Evolutionary conservation across 2,329 filamentous ascomycete species (phyloP).

Genomic region (Pyricularia sp.): DNA sequence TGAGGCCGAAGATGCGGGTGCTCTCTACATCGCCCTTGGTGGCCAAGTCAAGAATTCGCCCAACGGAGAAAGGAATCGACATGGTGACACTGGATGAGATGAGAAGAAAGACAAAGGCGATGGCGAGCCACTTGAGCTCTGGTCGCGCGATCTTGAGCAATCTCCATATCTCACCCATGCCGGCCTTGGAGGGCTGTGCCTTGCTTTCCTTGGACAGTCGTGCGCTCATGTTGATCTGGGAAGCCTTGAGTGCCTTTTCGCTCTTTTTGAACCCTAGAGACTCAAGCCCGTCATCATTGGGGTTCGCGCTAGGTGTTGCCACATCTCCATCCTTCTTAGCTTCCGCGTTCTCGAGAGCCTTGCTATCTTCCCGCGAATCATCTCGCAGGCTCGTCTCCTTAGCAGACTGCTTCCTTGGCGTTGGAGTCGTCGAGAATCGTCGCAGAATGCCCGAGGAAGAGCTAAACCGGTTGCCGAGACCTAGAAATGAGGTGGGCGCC

Average conservation of each 20-base stretch:
- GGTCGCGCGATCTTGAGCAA: slow-evolving; percentile 83
- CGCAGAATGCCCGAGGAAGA: slow-evolving; percentile 13
- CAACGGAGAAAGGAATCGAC: slow-evolving; percentile 94
- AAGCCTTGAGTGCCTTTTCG: slow-evolving; percentile 77
- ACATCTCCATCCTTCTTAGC: slow-evolving; percentile 22
- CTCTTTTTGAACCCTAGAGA: slow-evolving; percentile 49
- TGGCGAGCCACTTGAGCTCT: slow-evolving; percentile 65
- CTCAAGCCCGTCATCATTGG: slow-evolving; percentile 32
- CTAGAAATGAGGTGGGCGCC: background rate
- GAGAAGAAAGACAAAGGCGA: slow-evolving; percentile 78
- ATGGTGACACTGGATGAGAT: slow-evolving; percentile 90
- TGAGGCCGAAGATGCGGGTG: slow-evolving; percentile 70
- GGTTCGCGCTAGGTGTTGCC: slow-evolving; percentile 12
- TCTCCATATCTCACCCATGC: slow-evolving; percentile 70
- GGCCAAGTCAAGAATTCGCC: slow-evolving; percentile 86
- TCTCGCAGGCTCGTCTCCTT: background rate
- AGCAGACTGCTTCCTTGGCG: slow-evolving; percentile 10
- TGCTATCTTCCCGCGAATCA: background rate
- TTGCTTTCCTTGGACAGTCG: slow-evolving; percentile 78
- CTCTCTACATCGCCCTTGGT: slow-evolving; percentile 62
- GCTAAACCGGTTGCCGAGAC: slow-evolving; percentile 8
- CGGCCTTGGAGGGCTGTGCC: slow-evolving; percentile 45
- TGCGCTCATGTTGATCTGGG: slow-evolving; percentile 82
- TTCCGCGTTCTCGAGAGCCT: slow-evolving; percentile 7
- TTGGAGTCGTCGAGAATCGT: slow-evolving; percentile 15